Percentiles rank a stretch among this genome's conserved stretches.
These are phyloP conservation scores for Nakazawaea wyomingensis DNA, from an alignment of 805 yeast species.

Conservation along the genomic window DNA sequence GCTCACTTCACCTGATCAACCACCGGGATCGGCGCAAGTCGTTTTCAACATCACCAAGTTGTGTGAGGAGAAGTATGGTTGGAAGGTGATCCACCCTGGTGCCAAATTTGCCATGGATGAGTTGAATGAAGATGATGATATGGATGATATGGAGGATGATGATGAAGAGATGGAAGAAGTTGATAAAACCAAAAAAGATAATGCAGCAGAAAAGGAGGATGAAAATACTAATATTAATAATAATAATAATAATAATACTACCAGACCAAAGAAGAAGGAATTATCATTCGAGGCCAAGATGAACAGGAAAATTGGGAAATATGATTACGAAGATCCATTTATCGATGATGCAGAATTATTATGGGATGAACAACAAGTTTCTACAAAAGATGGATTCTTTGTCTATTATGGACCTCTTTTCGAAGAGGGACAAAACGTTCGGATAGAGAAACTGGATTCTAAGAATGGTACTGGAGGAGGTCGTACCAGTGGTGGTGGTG, in stretches of 20 bases:
- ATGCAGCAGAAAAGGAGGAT: conserved; percentile 28
- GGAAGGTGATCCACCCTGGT: conserved; percentile 63
- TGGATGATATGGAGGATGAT: conserved; percentile 37
- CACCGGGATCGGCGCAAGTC: conserved; percentile 58
- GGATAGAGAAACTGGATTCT: conserved; percentile 28
- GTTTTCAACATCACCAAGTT: conserved; percentile 66
- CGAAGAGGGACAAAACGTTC: conserved; percentile 48
- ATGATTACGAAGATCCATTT: conserved; percentile 90
- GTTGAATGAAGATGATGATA: conserved; percentile 45
- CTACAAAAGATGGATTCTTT: conserved; percentile 92
- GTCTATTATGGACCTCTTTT: conserved; percentile 91
- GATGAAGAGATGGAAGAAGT: conserved; percentile 30
- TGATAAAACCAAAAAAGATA: conserved; percentile 23
- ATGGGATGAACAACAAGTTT: conserved; percentile 90
- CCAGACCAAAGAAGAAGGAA: conserved; percentile 37
- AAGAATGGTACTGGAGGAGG: background rate
- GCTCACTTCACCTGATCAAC: conserved; percentile 38
- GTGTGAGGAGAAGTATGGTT: conserved; percentile 84
- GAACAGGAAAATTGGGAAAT: conserved; percentile 80
- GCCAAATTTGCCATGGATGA: conserved; percentile 53
- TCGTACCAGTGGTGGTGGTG: background rate
- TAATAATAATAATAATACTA: too few species aligned
- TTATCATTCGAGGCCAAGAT: conserved; percentile 12
- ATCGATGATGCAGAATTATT: conserved; percentile 90
- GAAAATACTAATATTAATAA: too few species aligned